Evolutionary conservation across 306 rosid genomes (phyloP), one percentile per base, ranked within the genome.

Genomic region (Mucuna pruriens): DNA sequence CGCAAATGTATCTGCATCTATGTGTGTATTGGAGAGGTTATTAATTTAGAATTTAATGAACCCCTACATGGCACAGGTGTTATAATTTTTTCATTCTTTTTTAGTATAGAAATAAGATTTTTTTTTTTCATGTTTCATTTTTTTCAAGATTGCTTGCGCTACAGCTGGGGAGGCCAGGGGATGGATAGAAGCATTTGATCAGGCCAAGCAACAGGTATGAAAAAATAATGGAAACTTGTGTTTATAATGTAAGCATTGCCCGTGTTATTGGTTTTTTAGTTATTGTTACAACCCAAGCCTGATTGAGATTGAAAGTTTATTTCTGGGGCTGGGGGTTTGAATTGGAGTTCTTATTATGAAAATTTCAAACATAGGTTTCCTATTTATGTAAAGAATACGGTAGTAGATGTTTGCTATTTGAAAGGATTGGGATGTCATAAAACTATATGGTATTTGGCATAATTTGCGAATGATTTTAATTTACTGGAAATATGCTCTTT

Each of bases 121-220:
- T 66, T 73, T 65, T 38, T 71, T 80, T 62, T 67, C 77, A 51
- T 70, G 77, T 61, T 61, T 0, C 34, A 40, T 76, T 67, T 62
- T 79, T 80, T 60, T 80, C 75, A 81, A 95, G 99, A 93, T 95
- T 91, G 99, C 97, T 82, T 93, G 97, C 31, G 85, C 92, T 76
- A 84, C 92, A 19, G 95, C 97, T 74, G 99, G 90, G 71, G 97
- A 93, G 29, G 90, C 90, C 33, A 92, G 76, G 57, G 89, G 90
- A 65, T 95, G 99, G 99, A 88, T 91, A 55, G 99, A 95, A 82
- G 99, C 99, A 75, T 91, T 95, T 87, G 99, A 92, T 70, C 97
- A 95, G 54, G 97, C 99, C 84, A 93, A 95, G 87, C 97, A 95
- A 77, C 95, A 93, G 97, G 99, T 95, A 91, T 23, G 45, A 65